phyloP scores from a whole-genome alignment of 352 stramenopile species.

The Globisporangium camurandrum region DNA sequence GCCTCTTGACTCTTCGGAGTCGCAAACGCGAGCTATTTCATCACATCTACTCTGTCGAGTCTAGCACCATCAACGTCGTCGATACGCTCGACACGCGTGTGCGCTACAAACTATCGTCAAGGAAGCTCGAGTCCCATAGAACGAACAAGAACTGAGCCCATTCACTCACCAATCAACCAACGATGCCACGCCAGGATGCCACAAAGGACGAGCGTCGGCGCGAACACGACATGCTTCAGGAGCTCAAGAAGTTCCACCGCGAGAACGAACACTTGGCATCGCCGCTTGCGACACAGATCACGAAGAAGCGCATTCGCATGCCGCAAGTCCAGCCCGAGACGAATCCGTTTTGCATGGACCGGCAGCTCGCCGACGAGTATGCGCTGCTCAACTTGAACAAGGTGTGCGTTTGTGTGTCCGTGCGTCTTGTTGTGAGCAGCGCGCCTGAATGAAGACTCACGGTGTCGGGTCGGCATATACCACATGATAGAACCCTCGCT shows the following conservation, averaged over 20 bases:
- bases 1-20: no score
- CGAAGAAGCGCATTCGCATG: constrained; percentile 60
- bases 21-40: no score
- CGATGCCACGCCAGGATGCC: constrained; percentile 5
- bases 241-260: constrained; percentile 62
- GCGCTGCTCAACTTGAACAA: constrained; percentile 76
- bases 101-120: no score
- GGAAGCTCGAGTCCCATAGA: no score
- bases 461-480: background rate
- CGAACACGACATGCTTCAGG: constrained; percentile 61
- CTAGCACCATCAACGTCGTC: no score
- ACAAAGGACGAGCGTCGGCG: constrained; percentile 17
- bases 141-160: no score
- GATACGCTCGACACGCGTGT: no score
- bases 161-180: no score
- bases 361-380: constrained; percentile 70
- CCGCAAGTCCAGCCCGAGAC: constrained; percentile 43
- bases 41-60: no score
- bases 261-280: constrained; percentile 24
- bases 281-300: constrained; percentile 38
- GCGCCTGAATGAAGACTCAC: no score
- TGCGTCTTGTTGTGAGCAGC: no score
- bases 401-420: constrained; percentile 27
- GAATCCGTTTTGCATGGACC: constrained; percentile 70
- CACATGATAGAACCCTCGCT: constrained; percentile 48